Percentiles rank a stretch among this genome's conserved stretches.
Conservation (phyloP, 2,329 filamentous ascomycete species). For the Dactylonectria estremocensis region DNA sequence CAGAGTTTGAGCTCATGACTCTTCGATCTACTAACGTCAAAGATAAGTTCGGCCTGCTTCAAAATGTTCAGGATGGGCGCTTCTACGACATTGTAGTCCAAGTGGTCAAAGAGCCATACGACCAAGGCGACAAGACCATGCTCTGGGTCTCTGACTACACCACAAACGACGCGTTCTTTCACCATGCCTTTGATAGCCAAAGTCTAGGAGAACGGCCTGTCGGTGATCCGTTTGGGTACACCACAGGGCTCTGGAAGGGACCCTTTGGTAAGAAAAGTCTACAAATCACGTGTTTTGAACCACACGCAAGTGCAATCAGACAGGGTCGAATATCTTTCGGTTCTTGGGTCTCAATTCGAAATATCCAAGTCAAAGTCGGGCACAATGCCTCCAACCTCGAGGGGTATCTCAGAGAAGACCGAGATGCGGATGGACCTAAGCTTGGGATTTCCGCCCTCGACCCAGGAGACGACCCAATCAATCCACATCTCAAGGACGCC, state of each 20-base stretch:
- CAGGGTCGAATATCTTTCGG: slow-evolving; percentile 67
- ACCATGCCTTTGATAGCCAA: slow-evolving; percentile 57
- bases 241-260: slow-evolving; percentile 72
- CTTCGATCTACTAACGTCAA: slow-evolving; percentile 60
- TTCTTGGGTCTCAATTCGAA: slow-evolving; percentile 76
- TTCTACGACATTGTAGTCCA: slow-evolving; percentile 82
- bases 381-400: slow-evolving; percentile 73
- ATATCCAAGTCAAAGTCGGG: slow-evolving; percentile 78
- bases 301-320: slow-evolving; percentile 74
- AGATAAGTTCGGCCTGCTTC: slow-evolving; percentile 75
- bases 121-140: slow-evolving; percentile 63
- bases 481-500: slow-evolving; percentile 69
- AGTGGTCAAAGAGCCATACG: slow-evolving; percentile 70
- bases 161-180: slow-evolving; percentile 74
- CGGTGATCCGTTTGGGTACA: slow-evolving; percentile 72
- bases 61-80: slow-evolving; percentile 68
- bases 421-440: slow-evolving; percentile 57
- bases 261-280: slow-evolving; percentile 82
- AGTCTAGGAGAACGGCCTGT: slow-evolving; percentile 56
- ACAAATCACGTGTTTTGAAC: slow-evolving; percentile 79
- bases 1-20: slow-evolving; percentile 60
- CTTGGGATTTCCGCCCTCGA: slow-evolving; percentile 72
- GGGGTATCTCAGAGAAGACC: slow-evolving; percentile 78
- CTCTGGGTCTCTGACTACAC: slow-evolving; percentile 91
- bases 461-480: slow-evolving; percentile 54